Evolutionary conservation across 768 basidiomycete genomes (phyloP), one percentile per base, ranked within the genome.

Genomic region (Russula earlei): DNA sequence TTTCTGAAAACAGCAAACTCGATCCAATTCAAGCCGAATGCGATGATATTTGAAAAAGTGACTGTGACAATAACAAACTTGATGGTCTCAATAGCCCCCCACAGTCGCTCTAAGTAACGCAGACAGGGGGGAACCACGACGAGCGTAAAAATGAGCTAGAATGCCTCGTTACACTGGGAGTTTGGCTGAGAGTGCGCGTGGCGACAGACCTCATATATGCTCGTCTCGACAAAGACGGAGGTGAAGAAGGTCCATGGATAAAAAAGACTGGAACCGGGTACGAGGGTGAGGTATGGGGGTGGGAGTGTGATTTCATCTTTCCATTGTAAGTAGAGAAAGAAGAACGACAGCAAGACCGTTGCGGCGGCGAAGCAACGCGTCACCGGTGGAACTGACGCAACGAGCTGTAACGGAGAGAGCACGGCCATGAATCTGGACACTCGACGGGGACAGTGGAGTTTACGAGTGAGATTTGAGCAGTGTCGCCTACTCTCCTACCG

Each of bases 211-310:
- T 94, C 93, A 55, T 88, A 71, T 52, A 93, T 63, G 57, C 77
- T 84, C 45, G 83, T 81, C 72, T 99, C 96, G 17, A 96, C 87
- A 57, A 93, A 80, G 19, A 82, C 85, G 3, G 90, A 86, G 5
- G 87, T 93, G n/a, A 92, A 71, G 62, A 98, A 78, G 3, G 91
- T 91, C 96, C 96, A 99, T 44, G 95, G 95, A 59, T 84, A 83
- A 68, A 85, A 90, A 29, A 91, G 63, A 64, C 84, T 85, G 40
- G 79, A 77, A 14, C 91, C 93, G 5, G 93, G 93, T 11, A 89
- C 75, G 56, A 94, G 73, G 6, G 85, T 82, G 64, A 95, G 75
- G 71, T 87, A 94, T 29, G 85, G 82, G 27, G 70, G 62, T 65
- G 75, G 52, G 65, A 72, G 58, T 68, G 69, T 48, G 4, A 55